Percentiles rank a stretch among this genome's conserved stretches.
phyloP scores from a whole-genome alignment of 306 rosid genomes.

The Canavalia ensiformis region DNA sequence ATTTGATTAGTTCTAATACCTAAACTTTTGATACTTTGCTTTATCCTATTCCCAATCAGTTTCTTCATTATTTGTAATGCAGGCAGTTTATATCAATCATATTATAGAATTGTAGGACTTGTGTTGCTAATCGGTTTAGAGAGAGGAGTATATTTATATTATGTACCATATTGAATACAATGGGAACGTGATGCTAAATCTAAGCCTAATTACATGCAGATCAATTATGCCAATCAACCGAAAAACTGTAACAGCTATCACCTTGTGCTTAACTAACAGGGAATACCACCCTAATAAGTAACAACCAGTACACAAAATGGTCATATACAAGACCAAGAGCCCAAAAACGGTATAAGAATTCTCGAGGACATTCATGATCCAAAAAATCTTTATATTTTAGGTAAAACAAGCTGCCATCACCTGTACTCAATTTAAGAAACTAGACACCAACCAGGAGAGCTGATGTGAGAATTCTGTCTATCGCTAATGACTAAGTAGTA shows the following conservation, averaged over 20 bases:
- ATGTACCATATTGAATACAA: not conserved
- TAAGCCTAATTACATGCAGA: slow-evolving; percentile 2
- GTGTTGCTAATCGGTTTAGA: not conserved
- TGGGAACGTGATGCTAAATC: not conserved
- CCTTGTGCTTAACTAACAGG: not conserved
- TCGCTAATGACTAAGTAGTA: slow-evolving; percentile 19
- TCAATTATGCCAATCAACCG: not conserved
- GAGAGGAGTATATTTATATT: not conserved
- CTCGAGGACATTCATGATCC: not conserved
- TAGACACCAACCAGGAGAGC: slow-evolving; percentile 19
- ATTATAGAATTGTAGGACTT: not conserved
- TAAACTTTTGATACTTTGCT: not conserved
- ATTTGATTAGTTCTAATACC: slow-evolving; percentile 27
- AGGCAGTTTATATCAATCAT: slow-evolving; percentile 29
- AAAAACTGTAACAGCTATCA: not conserved
- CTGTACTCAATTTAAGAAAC: not conserved
- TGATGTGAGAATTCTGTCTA: slow-evolving; percentile 12
- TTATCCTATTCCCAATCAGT: not conserved
- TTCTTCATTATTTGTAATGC: slow-evolving; percentile 34
- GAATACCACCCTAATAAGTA: slow-evolving; percentile 27
- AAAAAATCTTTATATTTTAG: slow-evolving; percentile 9
- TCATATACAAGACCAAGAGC: slow-evolving; percentile 7
- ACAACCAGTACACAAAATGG: slow-evolving; percentile 3
- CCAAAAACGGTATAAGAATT: slow-evolving; percentile 11
- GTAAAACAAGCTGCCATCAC: not conserved